These are phyloP conservation scores for Coprinellus micaceus DNA, from an alignment of 768 basidiomycete species.

Conservation along the genomic window DNA sequence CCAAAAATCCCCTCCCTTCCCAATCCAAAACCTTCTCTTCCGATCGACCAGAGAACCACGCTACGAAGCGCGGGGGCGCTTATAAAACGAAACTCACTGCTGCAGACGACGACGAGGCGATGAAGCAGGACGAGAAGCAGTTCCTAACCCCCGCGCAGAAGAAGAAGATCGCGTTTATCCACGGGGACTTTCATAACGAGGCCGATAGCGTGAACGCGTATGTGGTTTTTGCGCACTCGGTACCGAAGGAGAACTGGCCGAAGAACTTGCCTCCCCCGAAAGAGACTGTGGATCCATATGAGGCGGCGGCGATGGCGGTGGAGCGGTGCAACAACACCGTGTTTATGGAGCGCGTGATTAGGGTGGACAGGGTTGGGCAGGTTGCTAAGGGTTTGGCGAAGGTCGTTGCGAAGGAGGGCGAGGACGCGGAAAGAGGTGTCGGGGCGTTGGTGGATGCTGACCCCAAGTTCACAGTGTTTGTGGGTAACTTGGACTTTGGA, in stretches of 20 bases:
- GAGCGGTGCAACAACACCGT: conserved; percentile 60
- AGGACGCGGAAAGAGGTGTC: conserved; percentile 10
- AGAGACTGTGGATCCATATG: conserved; percentile 59
- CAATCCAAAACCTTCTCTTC: neutral
- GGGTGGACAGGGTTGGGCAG: conserved; percentile 66
- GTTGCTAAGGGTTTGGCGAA: conserved; percentile 13
- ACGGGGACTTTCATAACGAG: conserved; percentile 80
- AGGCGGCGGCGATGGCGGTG: conserved; percentile 60
- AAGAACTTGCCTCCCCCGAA: conserved; percentile 50
- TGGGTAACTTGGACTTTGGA: conserved; percentile 91
- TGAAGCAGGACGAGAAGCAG: conserved; percentile 50
- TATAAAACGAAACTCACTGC: conserved; percentile 50
- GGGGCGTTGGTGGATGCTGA: conserved; percentile 42
- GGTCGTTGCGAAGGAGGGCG: conserved; percentile 15
- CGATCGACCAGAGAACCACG: neutral
- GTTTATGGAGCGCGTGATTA: conserved; percentile 75
- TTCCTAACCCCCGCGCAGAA: conserved; percentile 83
- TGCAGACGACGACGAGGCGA: conserved; percentile 40
- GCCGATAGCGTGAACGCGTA: conserved; percentile 83
- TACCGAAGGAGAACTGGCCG: conserved; percentile 36
- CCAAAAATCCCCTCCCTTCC: neutral
- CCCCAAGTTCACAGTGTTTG: conserved; percentile 81
- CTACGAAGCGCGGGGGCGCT: conserved; percentile 17
- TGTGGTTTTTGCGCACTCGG: conserved; percentile 79
- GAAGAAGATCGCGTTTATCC: conserved; percentile 92